Percentiles rank a stretch among this genome's conserved stretches.
These are phyloP conservation scores for Medicago ruthenica DNA, from an alignment of 306 rosid genomes.

Conservation along the genomic window DNA sequence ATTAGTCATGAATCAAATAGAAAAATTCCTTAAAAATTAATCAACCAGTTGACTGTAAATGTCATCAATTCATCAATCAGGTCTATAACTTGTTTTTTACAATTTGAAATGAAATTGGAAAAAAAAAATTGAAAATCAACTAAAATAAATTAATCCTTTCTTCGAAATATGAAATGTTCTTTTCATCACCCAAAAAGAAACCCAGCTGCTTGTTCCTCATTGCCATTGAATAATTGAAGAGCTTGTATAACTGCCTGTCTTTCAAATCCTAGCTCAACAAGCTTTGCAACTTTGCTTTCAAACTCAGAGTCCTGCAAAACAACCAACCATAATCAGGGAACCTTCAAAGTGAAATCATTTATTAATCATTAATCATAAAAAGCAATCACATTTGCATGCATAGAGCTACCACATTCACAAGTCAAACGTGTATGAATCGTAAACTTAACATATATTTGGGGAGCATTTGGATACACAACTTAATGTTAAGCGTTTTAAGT, in stretches of 20 bases:
- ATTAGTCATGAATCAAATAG: constrained; percentile 32
- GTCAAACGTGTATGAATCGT: constrained; percentile 11
- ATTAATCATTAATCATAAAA: not conserved
- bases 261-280: constrained; percentile 88
- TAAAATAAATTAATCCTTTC: constrained; percentile 47
- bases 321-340: constrained; percentile 33
- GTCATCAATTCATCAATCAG: not conserved
- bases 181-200: constrained; percentile 57
- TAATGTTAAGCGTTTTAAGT: not conserved
- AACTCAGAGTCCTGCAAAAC: constrained; percentile 64
- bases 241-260: constrained; percentile 87
- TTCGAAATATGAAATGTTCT: constrained; percentile 20
- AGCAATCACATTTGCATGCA: not conserved
- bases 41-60: constrained; percentile 40
- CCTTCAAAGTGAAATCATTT: not conserved
- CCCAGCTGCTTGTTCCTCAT: constrained; percentile 61
- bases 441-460: not conserved
- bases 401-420: not conserved
- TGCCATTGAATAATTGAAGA: constrained; percentile 71
- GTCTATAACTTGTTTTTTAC: constrained; percentile 24
- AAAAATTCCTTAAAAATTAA: constrained; percentile 20
- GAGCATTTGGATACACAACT: not conserved
- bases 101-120: constrained; percentile 39
- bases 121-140: constrained; percentile 17
- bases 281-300: constrained; percentile 90